phyloP scores from a whole-genome alignment of 2,329 filamentous ascomycete genomes.

The Colletotrichum cordylinicola region DNA sequence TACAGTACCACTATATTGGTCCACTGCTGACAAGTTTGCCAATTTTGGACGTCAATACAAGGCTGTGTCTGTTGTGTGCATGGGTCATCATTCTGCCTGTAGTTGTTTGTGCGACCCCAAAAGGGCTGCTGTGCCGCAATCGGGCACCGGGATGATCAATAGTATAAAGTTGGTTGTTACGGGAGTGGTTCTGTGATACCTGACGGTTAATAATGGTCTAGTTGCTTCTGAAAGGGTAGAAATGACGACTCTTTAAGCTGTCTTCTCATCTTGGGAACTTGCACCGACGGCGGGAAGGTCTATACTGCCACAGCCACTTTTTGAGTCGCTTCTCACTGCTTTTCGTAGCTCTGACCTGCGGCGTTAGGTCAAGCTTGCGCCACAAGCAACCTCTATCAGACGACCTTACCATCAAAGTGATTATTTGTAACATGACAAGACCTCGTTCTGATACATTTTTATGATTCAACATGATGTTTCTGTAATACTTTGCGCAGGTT shows the following conservation, averaged over 20 bases:
- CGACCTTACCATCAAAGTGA: not conserved
- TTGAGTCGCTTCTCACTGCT: too few species aligned
- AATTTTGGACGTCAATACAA: rapidly evolving
- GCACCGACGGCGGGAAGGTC: too few species aligned
- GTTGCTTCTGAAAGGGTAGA: not conserved
- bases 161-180: not conserved
- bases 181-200: not conserved
- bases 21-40: rapidly evolving
- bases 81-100: too few species aligned
- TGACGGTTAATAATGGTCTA: not conserved
- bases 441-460: not conserved
- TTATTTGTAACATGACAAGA: not conserved
- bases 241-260: too few species aligned
- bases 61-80: too few species aligned
- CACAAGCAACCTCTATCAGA: not conserved
- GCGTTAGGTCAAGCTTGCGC: too few species aligned
- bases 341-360: too few species aligned
- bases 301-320: too few species aligned
- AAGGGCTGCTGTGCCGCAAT: not conserved
- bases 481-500: not conserved
- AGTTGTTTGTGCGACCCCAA: not conserved
- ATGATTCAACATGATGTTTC: not conserved
- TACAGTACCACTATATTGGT: not conserved
- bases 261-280: too few species aligned
- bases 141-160: not conserved